A percentile compares a stretch with the other conserved stretches of the same genome.
phyloP scores from a whole-genome alignment of 768 basidiomycete species.

The Paxillus rubicundulus region DNA sequence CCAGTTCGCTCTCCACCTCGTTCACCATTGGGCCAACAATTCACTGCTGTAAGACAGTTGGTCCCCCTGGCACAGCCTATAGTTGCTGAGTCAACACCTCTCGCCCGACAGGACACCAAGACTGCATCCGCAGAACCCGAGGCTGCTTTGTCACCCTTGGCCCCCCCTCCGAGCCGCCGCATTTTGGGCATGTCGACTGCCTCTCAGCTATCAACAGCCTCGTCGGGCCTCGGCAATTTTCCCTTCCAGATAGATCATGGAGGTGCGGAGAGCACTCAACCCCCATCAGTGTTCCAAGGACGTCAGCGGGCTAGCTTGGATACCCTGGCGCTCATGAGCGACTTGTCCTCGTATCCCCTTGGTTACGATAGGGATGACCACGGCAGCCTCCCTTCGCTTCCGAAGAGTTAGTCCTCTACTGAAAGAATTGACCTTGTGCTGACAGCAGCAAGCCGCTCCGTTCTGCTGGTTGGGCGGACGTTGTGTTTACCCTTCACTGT shows the following conservation, averaged over 20 bases:
- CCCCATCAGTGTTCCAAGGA: conserved; percentile 37
- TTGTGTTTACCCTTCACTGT: conserved; percentile 31
- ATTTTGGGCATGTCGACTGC: conserved; percentile 70
- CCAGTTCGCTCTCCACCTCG: conserved; percentile 73
- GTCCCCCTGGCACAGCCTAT: conserved; percentile 7
- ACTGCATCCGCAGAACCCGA: conserved; percentile 24
- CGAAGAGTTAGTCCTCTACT: conserved; percentile 23
- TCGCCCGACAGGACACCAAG: neutral
- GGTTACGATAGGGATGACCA: conserved; percentile 54
- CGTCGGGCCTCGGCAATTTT: conserved; percentile 80
- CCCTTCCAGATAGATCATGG: conserved; percentile 83
- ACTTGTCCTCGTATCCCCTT: conserved; percentile 80
- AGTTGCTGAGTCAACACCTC: neutral
- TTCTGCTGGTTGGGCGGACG: conserved; percentile 28
- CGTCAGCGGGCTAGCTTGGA: conserved; percentile 81
- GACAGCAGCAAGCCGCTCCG: conserved; percentile 11
- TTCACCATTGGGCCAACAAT: conserved; percentile 66
- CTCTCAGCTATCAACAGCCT: conserved; percentile 74
- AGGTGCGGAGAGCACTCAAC: conserved; percentile 31
- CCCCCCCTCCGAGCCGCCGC: conserved; percentile 56
- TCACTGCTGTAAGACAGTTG: conserved; percentile 32
- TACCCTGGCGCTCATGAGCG: conserved; percentile 78
- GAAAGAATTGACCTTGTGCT: conserved; percentile 3
- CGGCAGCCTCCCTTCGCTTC: conserved; percentile 21
- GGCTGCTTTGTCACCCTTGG: conserved; percentile 35